Conservation (phyloP, 2,329 filamentous ascomycete genomes). For the Fusarium goolgardi region DNA sequence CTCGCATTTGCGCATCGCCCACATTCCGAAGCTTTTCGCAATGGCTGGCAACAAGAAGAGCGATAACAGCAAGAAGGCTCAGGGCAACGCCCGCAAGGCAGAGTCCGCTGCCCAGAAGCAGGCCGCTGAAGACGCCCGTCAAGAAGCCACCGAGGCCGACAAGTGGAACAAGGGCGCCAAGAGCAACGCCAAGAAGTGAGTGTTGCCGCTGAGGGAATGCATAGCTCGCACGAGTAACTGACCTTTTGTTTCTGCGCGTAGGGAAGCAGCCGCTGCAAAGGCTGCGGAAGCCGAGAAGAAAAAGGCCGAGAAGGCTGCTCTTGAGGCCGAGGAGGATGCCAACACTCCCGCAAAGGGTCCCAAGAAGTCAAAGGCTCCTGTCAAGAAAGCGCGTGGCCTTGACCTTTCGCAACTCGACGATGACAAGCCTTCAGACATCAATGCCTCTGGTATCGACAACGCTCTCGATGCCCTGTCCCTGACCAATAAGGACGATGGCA, state of each 20-base stretch:
- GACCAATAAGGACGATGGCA: constrained; percentile 66
- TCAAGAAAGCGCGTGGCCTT: constrained; percentile 77
- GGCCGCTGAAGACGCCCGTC: constrained; percentile 75
- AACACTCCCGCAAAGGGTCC: constrained; percentile 67
- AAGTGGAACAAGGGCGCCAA: constrained; percentile 91
- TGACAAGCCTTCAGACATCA: constrained; percentile 70
- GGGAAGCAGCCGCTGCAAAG: constrained; percentile 64
- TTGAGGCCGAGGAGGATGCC: constrained; percentile 85
- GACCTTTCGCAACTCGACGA: constrained; percentile 81
- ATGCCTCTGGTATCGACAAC: constrained; percentile 91
- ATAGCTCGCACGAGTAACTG: constrained; percentile 7
- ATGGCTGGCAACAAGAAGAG: constrained; percentile 79
- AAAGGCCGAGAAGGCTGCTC: constrained; percentile 90
- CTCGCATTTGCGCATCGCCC: constrained; percentile 19
- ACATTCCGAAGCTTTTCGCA: constrained; percentile 33
- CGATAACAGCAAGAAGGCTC: constrained; percentile 89
- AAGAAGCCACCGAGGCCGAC: constrained; percentile 73
- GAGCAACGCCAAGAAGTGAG: constrained; percentile 86
- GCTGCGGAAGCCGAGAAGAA: constrained; percentile 89
- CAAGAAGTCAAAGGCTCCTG: constrained; percentile 75
- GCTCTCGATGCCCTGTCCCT: constrained; percentile 87
- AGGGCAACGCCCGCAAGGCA: constrained; percentile 92
- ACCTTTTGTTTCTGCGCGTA: constrained; percentile 29
- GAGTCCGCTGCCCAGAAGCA: constrained; percentile 85
- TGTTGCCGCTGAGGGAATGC: constrained; percentile 26